Percentiles rank a stretch among this genome's conserved stretches.
Evolutionary conservation across 352 stramenopile genomes (phyloP).

Genomic region (Elongisporangium senticosum): DNA sequence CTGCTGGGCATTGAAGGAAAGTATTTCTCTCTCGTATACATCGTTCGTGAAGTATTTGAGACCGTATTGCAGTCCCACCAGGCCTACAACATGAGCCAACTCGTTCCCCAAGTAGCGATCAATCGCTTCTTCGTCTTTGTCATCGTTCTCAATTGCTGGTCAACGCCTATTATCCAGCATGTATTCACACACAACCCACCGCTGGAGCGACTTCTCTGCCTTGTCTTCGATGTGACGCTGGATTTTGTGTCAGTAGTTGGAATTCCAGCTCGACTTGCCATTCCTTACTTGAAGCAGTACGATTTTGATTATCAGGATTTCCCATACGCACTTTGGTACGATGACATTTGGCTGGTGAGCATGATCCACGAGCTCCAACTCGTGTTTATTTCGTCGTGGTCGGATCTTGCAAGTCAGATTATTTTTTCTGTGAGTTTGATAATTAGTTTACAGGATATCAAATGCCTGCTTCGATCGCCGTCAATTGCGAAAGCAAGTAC

Average conservation of each 20-base stretch:
- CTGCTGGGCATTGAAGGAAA: conserved; percentile 16
- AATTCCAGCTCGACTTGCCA: conserved; percentile 19
- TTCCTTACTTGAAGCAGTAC: conserved; percentile 2
- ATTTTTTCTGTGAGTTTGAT: conserved; percentile 12
- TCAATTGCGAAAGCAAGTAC: background rate
- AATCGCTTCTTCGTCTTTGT: conserved; percentile 29
- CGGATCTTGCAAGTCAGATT: conserved; percentile 3
- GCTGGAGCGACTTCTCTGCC: conserved; percentile 3
- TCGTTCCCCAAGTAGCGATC: conserved; percentile 21
- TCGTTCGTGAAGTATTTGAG: conserved; percentile 22
- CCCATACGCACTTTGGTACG: conserved; percentile 22
- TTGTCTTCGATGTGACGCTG: conserved; percentile 15
- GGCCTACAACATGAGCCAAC: conserved; percentile 21
- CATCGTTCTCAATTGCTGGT: conserved; percentile 31
- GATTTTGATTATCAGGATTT: background rate
- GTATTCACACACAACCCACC: conserved; percentile 15
- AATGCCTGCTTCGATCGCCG: conserved; percentile 3
- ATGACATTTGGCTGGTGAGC: conserved; percentile 32
- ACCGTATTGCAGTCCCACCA: conserved; percentile 21
- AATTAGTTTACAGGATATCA: conserved; percentile 9
- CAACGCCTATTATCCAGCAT: conserved; percentile 23
- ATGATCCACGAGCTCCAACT: conserved; percentile 42
- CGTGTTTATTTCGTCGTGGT: conserved; percentile 8
- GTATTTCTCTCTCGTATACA: conserved; percentile 21
- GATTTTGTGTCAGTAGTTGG: conserved; percentile 14